Conservation (phyloP, 805 yeast species). For the Zygoascus flipseniorum region DNA sequence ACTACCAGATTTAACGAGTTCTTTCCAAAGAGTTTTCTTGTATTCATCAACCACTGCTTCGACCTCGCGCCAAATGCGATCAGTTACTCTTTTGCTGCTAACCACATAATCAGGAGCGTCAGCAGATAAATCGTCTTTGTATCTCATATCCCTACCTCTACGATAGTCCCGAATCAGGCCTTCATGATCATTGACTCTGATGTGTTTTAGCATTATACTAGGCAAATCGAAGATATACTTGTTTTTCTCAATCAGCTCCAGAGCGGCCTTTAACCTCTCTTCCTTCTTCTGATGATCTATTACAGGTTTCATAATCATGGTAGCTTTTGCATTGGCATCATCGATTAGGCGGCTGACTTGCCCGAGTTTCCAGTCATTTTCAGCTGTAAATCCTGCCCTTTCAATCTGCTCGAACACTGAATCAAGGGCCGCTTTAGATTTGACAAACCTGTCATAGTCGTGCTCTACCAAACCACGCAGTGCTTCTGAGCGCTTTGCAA, state of each 20-base stretch:
- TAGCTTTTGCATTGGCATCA: slow-evolving; percentile 46
- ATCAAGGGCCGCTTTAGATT: slow-evolving; percentile 56
- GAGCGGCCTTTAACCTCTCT: slow-evolving; percentile 40
- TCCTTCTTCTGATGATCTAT: slow-evolving; percentile 42
- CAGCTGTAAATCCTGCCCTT: slow-evolving; percentile 27
- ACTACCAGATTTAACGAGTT: slow-evolving; percentile 29
- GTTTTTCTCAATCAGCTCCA: slow-evolving; percentile 44
- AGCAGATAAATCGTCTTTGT: slow-evolving; percentile 16
- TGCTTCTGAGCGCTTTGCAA: slow-evolving; percentile 42
- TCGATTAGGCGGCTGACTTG: slow-evolving; percentile 31
- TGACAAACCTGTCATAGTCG: slow-evolving; percentile 58
- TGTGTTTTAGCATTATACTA: slow-evolving; percentile 33
- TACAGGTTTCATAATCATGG: slow-evolving; percentile 51
- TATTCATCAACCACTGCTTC: slow-evolving; percentile 47
- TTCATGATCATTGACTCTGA: slow-evolving; percentile 47
- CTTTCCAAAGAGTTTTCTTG: slow-evolving; percentile 45
- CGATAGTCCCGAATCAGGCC: slow-evolving; percentile 49
- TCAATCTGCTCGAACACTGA: slow-evolving; percentile 48
- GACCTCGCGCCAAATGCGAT: slow-evolving; percentile 49
- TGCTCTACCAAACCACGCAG: slow-evolving; percentile 44
- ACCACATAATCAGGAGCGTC: slow-evolving; percentile 16
- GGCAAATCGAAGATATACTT: slow-evolving; percentile 52
- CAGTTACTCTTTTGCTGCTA: slow-evolving; percentile 34
- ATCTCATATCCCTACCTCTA: slow-evolving; percentile 34
- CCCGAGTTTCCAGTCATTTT: slow-evolving; percentile 27